These are phyloP conservation scores for Aurifilum marmelostoma DNA, from an alignment of 2,329 filamentous ascomycete genomes.

Conservation along the genomic window DNA sequence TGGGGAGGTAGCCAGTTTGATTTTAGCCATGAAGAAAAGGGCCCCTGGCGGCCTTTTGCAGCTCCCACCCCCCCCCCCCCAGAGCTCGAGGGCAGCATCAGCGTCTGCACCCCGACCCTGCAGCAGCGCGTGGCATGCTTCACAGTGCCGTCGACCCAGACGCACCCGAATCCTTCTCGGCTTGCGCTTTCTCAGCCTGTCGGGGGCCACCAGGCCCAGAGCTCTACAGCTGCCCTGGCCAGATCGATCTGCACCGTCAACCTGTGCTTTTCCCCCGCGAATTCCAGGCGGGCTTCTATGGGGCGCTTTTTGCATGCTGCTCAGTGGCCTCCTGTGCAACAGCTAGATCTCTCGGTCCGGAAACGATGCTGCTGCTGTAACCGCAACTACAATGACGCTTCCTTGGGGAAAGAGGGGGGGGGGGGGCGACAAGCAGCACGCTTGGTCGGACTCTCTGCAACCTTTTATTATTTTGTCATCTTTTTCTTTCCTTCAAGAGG, in stretches of 20 bases:
- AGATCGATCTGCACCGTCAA: conserved; percentile 6
- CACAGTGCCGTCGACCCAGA: conserved; percentile 33
- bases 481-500: neutral
- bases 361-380: conserved; percentile 16
- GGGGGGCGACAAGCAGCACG: conserved; percentile 17
- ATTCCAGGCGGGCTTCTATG: conserved; percentile 8
- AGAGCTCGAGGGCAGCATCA: conserved; percentile 20
- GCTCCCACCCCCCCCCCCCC: conserved; percentile 14
- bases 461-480: neutral
- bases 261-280: neutral
- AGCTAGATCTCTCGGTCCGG: conserved; percentile 23
- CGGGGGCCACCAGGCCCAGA: conserved; percentile 10
- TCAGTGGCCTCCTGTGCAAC: conserved; percentile 22
- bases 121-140: conserved; percentile 31
- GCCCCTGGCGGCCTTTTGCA: conserved; percentile 15
- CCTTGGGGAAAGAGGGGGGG: neutral
- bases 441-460: conserved; percentile 15
- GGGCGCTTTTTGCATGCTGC: conserved; percentile 16
- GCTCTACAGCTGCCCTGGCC: conserved; percentile 10
- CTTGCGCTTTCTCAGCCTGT: conserved; percentile 18
- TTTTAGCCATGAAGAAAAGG: neutral
- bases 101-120: conserved; percentile 30
- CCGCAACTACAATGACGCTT: neutral
- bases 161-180: conserved; percentile 25
- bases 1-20: conserved; percentile 7